A percentile compares a stretch with the other conserved stretches of the same genome.
phyloP scores from a whole-genome alignment of 495 filamentous ascomycete genomes.

The Trichoderma gamsii region DNA sequence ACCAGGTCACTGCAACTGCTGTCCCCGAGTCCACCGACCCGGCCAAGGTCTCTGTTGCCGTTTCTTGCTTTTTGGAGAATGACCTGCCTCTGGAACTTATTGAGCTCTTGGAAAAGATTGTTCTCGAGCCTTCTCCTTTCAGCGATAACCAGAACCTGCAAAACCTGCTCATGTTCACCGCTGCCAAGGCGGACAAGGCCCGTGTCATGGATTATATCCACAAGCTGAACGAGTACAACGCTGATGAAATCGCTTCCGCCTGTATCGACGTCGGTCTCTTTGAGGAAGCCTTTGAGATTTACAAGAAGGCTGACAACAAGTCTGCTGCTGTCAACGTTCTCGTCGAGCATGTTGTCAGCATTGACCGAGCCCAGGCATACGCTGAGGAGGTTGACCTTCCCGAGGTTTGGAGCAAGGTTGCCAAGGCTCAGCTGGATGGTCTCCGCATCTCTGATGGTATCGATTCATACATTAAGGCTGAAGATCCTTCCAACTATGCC shows the following conservation, averaged over 20 bases:
- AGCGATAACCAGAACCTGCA: conserved; percentile 95
- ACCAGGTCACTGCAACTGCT: conserved; percentile 94
- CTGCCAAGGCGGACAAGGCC: conserved; percentile 91
- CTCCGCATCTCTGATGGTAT: conserved; percentile 89
- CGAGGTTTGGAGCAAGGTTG: conserved; percentile 98
- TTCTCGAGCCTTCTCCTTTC: conserved; percentile 93
- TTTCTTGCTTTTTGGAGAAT: conserved; percentile 81
- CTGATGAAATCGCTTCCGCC: conserved; percentile 85
- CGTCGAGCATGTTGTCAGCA: conserved; percentile 95
- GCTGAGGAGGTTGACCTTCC: conserved; percentile 92
- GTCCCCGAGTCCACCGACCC: conserved; percentile 93
- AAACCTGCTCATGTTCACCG: conserved; percentile 94
- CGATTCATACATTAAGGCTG: conserved; percentile 93
- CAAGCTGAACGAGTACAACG: conserved; percentile 77
- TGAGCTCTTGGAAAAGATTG: conserved; percentile 98
- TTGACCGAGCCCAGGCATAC: conserved; percentile 94
- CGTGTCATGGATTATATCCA: conserved; percentile 97
- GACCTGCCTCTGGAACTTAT: conserved; percentile 94
- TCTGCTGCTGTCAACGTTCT: conserved; percentile 82
- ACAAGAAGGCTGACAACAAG: conserved; percentile 94
- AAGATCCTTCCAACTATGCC: conserved; percentile 84
- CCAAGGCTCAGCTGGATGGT: conserved; percentile 96
- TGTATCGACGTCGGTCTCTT: conserved; percentile 91
- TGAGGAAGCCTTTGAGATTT: conserved; percentile 97
- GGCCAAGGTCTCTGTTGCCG: conserved; percentile 90